Evolutionary conservation across 345 rosid genomes (phyloP).

Genomic region (Populus simonii): DNA sequence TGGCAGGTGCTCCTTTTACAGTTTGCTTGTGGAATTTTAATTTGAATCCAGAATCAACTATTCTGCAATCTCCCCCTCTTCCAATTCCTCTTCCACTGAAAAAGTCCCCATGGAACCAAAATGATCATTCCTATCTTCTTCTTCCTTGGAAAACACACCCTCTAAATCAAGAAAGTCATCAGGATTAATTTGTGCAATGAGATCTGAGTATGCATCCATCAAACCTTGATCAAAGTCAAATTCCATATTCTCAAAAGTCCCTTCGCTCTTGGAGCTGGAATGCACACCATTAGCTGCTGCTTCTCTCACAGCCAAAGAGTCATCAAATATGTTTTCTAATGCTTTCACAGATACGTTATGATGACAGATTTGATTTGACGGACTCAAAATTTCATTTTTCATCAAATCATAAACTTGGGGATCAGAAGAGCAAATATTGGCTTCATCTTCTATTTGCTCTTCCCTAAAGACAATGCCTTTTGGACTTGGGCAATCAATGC

Average conservation of each 20-base stretch:
- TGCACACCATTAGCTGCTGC: conserved; percentile 8
- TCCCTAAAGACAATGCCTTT: conserved; percentile 53
- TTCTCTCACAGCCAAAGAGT: conserved; percentile 8
- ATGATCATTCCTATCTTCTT: conserved; percentile 27
- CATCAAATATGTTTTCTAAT: conserved; percentile 13
- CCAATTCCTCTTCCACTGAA: conserved; percentile 46
- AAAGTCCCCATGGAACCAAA: conserved; percentile 17
- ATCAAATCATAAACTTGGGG: conserved; percentile 46
- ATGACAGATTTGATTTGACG: conserved; percentile 16
- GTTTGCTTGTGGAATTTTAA: neutral
- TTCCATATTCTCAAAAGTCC: conserved; percentile 33
- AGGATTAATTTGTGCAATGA: conserved; percentile 60
- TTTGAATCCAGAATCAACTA: conserved; percentile 7
- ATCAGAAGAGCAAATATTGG: conserved; percentile 35
- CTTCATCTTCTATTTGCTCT: conserved; percentile 60
- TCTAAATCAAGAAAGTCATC: conserved; percentile 70
- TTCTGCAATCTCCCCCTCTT: conserved; percentile 82
- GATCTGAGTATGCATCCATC: conserved; percentile 61
- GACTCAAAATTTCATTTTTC: conserved; percentile 26
- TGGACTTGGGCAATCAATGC: conserved; percentile 27
- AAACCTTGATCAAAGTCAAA: conserved; percentile 67
- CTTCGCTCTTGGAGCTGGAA: conserved; percentile 13
- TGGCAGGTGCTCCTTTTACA: neutral
- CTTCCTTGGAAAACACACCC: conserved; percentile 42
- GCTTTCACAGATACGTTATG: conserved; percentile 17